These are phyloP conservation scores for Penicillium glabrum DNA, from an alignment of 2,329 filamentous ascomycete species.

Conservation along the genomic window DNA sequence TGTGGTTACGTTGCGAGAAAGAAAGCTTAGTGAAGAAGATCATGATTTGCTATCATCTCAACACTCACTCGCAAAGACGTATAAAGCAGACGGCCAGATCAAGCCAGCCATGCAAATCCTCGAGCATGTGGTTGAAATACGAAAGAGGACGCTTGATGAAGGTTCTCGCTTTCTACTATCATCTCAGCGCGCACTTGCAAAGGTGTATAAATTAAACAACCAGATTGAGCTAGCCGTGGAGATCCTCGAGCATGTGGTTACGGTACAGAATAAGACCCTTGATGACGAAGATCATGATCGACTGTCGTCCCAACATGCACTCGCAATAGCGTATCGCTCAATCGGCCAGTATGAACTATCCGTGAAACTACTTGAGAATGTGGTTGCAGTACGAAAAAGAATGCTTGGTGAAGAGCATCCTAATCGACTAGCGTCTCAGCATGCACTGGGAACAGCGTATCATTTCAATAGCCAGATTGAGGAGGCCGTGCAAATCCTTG, in stretches of 20 bases:
- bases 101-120: neutral
- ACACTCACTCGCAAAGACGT: neutral
- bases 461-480: neutral
- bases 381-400: neutral
- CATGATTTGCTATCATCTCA: neutral
- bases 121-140: neutral
- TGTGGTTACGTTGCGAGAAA: neutral
- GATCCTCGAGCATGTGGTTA: neutral
- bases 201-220: neutral
- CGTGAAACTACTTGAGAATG: neutral
- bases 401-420: neutral
- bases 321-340: neutral
- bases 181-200: neutral
- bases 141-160: neutral
- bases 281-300: neutral
- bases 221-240: neutral
- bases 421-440: neutral
- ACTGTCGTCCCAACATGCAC: neutral
- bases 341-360: neutral
- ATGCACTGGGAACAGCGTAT: neutral
- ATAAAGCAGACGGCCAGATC: neutral
- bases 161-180: neutral
- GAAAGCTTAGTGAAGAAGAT: neutral
- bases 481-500: neutral
- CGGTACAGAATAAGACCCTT: neutral